Conservation (phyloP, 495 filamentous ascomycete species). For the Aspergillus nidulans region DNA sequence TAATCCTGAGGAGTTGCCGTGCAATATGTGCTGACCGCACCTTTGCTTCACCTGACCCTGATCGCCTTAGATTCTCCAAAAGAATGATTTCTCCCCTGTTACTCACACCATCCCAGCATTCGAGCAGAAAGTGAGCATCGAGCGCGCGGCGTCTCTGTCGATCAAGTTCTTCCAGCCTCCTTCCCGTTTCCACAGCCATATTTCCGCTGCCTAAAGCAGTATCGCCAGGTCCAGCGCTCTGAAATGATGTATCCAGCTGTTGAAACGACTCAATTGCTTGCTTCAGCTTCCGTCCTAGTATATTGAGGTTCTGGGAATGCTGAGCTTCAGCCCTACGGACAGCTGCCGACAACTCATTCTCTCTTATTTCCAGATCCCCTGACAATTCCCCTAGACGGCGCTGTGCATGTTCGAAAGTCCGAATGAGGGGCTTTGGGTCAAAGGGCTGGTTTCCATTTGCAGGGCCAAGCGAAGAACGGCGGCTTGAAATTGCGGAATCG, state of each 20-base stretch:
- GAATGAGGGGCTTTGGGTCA: slow-evolving; percentile 95
- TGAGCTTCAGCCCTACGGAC: slow-evolving; percentile 89
- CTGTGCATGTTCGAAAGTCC: slow-evolving; percentile 87
- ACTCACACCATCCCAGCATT: slow-evolving; percentile 92
- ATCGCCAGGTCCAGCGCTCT: slow-evolving; percentile 38
- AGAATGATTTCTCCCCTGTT: slow-evolving; percentile 75
- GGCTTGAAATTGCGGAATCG: slow-evolving; percentile 73
- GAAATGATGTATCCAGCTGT: slow-evolving; percentile 75
- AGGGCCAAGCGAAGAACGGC: slow-evolving; percentile 54
- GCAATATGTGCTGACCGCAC: slow-evolving; percentile 87
- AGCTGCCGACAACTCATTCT: slow-evolving; percentile 84
- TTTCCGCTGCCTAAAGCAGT: slow-evolving; percentile 66
- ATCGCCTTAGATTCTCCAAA: slow-evolving; percentile 73
- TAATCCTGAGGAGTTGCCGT: slow-evolving; percentile 81
- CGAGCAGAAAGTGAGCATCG: slow-evolving; percentile 90
- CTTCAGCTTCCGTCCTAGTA: slow-evolving; percentile 79
- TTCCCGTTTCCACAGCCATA: slow-evolving; percentile 91
- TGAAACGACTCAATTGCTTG: slow-evolving; percentile 88
- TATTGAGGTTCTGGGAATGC: slow-evolving; percentile 83
- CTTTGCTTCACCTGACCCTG: slow-evolving; percentile 78
- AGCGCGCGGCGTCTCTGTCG: slow-evolving; percentile 82
- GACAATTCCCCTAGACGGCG: slow-evolving; percentile 73
- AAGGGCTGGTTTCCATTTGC: slow-evolving; percentile 67
- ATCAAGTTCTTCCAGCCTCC: slow-evolving; percentile 88
- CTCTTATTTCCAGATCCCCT: slow-evolving; percentile 75